These are phyloP conservation scores for Aciculosporium take DNA, from an alignment of 2,329 filamentous ascomycete species.

Conservation along the genomic window DNA sequence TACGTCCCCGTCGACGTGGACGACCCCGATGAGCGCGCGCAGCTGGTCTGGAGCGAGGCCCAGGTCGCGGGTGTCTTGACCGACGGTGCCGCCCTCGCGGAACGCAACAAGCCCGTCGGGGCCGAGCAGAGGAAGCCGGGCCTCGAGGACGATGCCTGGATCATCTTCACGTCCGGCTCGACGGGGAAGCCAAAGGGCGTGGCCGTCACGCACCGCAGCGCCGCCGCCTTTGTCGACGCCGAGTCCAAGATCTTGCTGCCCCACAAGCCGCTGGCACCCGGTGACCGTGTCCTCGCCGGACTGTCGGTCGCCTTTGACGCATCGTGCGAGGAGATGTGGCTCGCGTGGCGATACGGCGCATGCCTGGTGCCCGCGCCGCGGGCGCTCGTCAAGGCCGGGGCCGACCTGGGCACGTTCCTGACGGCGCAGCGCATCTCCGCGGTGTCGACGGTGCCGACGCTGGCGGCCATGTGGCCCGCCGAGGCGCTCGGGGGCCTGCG, in stretches of 20 bases:
- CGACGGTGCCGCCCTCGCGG: slow-evolving; percentile 9
- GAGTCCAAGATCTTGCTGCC: slow-evolving; percentile 10
- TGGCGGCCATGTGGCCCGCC: slow-evolving; percentile 12
- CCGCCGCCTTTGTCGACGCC: slow-evolving; percentile 13
- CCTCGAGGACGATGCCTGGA: slow-evolving; percentile 11
- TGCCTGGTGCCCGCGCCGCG: slow-evolving; percentile 12
- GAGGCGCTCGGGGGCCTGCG: slow-evolving; percentile 10
- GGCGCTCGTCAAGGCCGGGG: slow-evolving; percentile 10
- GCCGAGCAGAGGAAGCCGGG: slow-evolving; percentile 2
- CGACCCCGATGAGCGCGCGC: slow-evolving; percentile 11
- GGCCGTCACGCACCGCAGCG: slow-evolving; percentile 12
- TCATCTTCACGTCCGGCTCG: slow-evolving; percentile 13
- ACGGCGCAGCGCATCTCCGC: slow-evolving; percentile 10
- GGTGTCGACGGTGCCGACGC: slow-evolving; percentile 12
- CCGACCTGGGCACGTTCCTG: slow-evolving; percentile 10
- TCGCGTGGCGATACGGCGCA: slow-evolving; percentile 11
- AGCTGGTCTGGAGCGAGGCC: slow-evolving; percentile 11
- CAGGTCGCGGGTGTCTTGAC: slow-evolving; percentile 8
- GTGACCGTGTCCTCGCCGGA: slow-evolving; percentile 12
- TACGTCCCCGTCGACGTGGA: slow-evolving; percentile 13
- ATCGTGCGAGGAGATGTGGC: slow-evolving; percentile 14
- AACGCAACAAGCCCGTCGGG: not conserved
- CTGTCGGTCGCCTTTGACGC: slow-evolving; percentile 12
- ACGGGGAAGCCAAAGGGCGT: slow-evolving; percentile 14
- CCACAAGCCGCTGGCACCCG: slow-evolving; percentile 9